Evolutionary conservation across 2,329 filamentous ascomycete species (phyloP).

Genomic region (Fonsecaea erecta): DNA sequence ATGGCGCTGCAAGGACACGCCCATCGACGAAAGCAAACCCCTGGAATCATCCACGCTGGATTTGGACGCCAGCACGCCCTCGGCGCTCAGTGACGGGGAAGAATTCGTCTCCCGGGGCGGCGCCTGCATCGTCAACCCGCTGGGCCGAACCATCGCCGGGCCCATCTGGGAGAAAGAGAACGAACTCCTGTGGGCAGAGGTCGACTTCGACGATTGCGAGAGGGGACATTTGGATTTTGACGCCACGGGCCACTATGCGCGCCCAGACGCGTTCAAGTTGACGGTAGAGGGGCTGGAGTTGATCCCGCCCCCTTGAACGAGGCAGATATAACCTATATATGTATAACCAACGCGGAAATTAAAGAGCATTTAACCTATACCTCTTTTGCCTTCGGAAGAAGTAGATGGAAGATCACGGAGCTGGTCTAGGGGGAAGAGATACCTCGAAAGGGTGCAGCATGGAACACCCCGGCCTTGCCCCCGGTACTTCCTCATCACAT

Average conservation of each 20-base stretch:
- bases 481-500: no score
- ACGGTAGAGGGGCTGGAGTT: constrained; percentile 65
- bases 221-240: constrained; percentile 81
- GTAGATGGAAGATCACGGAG: neutral
- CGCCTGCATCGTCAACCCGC: constrained; percentile 77
- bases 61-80: neutral
- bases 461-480: no score
- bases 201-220: constrained; percentile 87
- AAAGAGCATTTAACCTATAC: neutral
- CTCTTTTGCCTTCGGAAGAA: neutral
- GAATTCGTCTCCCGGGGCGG: constrained; percentile 74
- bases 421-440: no score
- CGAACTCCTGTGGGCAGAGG: constrained; percentile 69
- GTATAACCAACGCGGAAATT: neutral
- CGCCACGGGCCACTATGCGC: constrained; percentile 81
- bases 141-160: constrained; percentile 77
- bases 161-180: constrained; percentile 81
- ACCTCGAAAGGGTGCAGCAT: no score
- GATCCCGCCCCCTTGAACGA: constrained; percentile 58
- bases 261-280: constrained; percentile 68
- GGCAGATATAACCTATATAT: neutral
- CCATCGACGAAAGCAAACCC: constrained; percentile 27
- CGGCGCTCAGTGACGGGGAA: constrained; percentile 14
- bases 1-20: constrained; percentile 44
- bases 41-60: neutral